phyloP scores from a whole-genome alignment of 1,139 yeast genomes.

The Kluyveromyces sp. region DNA sequence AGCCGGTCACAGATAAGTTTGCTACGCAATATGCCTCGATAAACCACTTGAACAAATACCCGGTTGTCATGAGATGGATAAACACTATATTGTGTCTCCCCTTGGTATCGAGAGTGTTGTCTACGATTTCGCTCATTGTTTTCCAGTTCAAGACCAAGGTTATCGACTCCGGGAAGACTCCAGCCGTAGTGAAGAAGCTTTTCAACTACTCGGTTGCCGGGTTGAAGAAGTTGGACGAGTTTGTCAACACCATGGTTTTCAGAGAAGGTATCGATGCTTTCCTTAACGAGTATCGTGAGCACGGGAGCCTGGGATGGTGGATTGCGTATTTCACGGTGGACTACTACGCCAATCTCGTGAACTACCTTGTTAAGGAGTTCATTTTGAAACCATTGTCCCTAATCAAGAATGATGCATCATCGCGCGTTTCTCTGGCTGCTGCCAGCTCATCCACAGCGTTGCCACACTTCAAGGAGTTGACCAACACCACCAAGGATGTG shows the following conservation, averaged over 20 bases:
- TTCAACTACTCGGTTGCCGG: slow-evolving; percentile 9
- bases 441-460: slow-evolving; percentile 8
- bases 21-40: slow-evolving; percentile 18
- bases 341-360: slow-evolving; percentile 26
- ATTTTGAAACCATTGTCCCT: slow-evolving; percentile 23
- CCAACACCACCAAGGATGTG: slow-evolving; percentile 22
- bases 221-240: slow-evolving; percentile 15
- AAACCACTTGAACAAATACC: slow-evolving; percentile 18
- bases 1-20: slow-evolving; percentile 16
- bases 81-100: slow-evolving; percentile 13
- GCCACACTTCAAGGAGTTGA: slow-evolving; percentile 25
- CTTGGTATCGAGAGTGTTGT: slow-evolving; percentile 12
- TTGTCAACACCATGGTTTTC: slow-evolving; percentile 21
- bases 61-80: slow-evolving; percentile 10
- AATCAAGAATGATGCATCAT: slow-evolving; percentile 2
- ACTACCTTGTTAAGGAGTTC: slow-evolving; percentile 21
- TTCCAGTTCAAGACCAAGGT: slow-evolving; percentile 10
- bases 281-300: slow-evolving; percentile 12
- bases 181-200: slow-evolving; percentile 13
- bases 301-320: slow-evolving; percentile 25
- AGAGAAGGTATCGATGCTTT: slow-evolving; percentile 28
- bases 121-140: slow-evolving; percentile 11
- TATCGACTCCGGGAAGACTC: slow-evolving; percentile 16
- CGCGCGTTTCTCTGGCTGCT: neutral
- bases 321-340: slow-evolving; percentile 23